Percentiles rank a stretch among this genome's conserved stretches.
phyloP scores from a whole-genome alignment of 2,329 filamentous ascomycete species.

The Cladophialophora chaetospira region DNA sequence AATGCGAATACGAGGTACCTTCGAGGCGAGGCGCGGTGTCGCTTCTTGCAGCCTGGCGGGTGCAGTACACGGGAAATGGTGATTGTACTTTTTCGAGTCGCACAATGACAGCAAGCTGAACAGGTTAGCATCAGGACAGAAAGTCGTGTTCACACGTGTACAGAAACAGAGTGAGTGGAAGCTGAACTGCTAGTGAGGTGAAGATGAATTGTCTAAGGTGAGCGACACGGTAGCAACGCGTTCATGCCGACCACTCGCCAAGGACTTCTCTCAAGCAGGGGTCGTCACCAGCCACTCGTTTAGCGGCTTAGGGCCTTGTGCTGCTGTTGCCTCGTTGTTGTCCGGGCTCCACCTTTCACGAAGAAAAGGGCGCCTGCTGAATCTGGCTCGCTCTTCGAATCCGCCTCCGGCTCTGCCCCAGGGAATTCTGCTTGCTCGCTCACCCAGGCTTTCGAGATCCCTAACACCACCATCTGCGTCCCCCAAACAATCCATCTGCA shows the following conservation, averaged over 20 bases:
- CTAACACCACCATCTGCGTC: conserved; percentile 7
- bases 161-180: too few species aligned
- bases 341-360: background rate
- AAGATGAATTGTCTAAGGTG: too few species aligned
- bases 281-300: conserved; percentile 1
- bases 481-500: conserved; percentile 21
- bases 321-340: background rate
- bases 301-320: background rate
- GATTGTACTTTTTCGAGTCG: too few species aligned
- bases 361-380: background rate
- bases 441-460: conserved; percentile 3
- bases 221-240: too few species aligned
- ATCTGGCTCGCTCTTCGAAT: background rate
- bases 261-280: background rate
- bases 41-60: background rate
- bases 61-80: background rate
- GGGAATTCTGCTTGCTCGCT: background rate
- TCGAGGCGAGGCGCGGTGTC: background rate
- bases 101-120: too few species aligned
- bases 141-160: too few species aligned
- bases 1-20: conserved; percentile 15
- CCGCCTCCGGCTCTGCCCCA: background rate
- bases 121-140: too few species aligned
- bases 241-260: background rate
- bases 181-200: too few species aligned